Evolutionary conservation across 208 protist species (phyloP), one percentile per base, ranked within the genome.

Genomic region (Trypanosoma melophagium): DNA sequence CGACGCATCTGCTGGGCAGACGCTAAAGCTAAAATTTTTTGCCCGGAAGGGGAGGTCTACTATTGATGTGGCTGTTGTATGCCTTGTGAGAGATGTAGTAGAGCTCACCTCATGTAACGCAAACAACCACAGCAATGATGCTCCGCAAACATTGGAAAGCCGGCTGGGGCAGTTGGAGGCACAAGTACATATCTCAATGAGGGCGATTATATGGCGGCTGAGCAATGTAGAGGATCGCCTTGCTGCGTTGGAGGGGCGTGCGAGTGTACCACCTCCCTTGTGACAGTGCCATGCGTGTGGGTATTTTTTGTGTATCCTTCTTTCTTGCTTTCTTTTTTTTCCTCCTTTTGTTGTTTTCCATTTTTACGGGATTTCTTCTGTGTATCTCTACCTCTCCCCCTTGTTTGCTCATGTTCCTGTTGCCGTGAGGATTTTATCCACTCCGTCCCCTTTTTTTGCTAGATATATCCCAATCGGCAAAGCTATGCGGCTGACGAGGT

Each of bases 21-120:
- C 62, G n/a, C 57, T 82, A 38, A 69, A 76, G 28, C 63, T 82
- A 22, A 83, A 83, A 50, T 74, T 78, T 42, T 83, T 83, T 51
- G 78, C 53, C 9, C 61, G 78, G 44, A 58, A 59, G 21, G 38
- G 56, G 24, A 58, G 55, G 21, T 4, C 66, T 7, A 45, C 56
- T 3, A 63, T 79, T 31, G 47, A 72, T 14, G 9, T 79, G 1
- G 57, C 64, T 12, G 59, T 40, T 22, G 4, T 74, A 7, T 79
- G 69, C 47, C 21, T 76, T 50, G 60, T 72, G 19, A 42, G 22
- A 16, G 74, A 60, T 21, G 14, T 31, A 12, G 25, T 14, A 24
- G 45, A 19, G 5, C 38, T 22, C 41, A 42, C 4, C 28, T 5
- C 28, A 1, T 35, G 3, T 28, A 31, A 25, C 41, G 45, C 10